Percentiles rank a stretch among this genome's conserved stretches.
These are phyloP conservation scores for Scenedesmus sp. DNA, from an alignment of 163 green algal genomes.

Conservation along the genomic window DNA sequence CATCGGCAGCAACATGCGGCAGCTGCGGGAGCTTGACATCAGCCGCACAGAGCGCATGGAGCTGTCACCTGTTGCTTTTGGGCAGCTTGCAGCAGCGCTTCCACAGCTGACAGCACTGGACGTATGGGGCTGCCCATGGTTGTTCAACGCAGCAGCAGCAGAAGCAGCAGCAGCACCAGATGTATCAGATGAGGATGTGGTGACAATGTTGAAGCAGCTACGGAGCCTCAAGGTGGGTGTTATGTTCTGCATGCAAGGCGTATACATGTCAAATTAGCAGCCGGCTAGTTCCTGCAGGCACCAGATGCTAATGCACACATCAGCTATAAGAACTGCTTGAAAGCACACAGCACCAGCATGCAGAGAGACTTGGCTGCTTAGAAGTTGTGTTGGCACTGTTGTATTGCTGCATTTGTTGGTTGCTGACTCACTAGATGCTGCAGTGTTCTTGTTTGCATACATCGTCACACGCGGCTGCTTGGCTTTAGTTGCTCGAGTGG, in stretches of 20 bases:
- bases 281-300: not conserved
- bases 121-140: not conserved
- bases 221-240: not conserved
- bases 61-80: not conserved
- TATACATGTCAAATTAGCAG: not conserved
- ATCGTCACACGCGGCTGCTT: no score
- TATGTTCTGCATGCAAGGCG: no score
- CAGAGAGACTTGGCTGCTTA: no score
- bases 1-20: not conserved
- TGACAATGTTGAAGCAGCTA: not conserved
- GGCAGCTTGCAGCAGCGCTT: not conserved
- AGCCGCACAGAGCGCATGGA: not conserved
- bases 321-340: no score
- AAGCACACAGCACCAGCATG: no score
- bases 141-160: not conserved
- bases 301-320: not conserved
- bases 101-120: not conserved
- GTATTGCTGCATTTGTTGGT: no score
- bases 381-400: no score
- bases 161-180: not conserved
- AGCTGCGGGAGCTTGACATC: not conserved
- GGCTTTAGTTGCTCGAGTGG: no score
- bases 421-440: no score
- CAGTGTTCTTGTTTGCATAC: no score
- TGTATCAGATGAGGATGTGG: no score